phyloP scores from a whole-genome alignment of 2,329 filamentous ascomycete species.

The Acrodontium crateriforme region DNA sequence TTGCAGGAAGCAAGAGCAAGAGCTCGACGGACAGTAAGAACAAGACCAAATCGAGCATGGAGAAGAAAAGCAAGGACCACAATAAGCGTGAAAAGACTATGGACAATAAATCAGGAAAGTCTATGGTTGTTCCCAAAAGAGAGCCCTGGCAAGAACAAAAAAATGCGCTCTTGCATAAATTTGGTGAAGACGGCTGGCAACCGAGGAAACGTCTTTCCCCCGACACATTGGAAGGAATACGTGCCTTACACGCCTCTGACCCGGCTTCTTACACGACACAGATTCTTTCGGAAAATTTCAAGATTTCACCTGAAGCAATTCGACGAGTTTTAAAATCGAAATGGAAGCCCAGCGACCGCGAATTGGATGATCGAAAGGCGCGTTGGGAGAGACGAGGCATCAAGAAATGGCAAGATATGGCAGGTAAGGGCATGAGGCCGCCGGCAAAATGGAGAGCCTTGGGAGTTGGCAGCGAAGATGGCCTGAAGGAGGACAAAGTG shows the following conservation, averaged over 20 bases:
- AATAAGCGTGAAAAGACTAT: slow-evolving; percentile 1
- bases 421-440: slow-evolving; percentile 41
- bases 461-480: slow-evolving; percentile 5
- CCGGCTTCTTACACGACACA: slow-evolving; percentile 64
- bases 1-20: background rate
- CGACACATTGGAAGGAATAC: slow-evolving; percentile 81
- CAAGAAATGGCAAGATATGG: slow-evolving; percentile 34
- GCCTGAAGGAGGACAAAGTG: slow-evolving; percentile 4
- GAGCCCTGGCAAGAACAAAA: slow-evolving; percentile 67
- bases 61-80: background rate
- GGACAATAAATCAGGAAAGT: slow-evolving; percentile 1
- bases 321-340: slow-evolving; percentile 73
- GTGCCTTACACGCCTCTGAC: slow-evolving; percentile 63
- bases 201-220: slow-evolving; percentile 81
- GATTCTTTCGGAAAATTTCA: slow-evolving; percentile 62
- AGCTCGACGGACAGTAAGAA: no score
- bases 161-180: slow-evolving; percentile 58
- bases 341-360: slow-evolving; percentile 46
- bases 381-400: slow-evolving; percentile 36
- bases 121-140: slow-evolving; percentile 3
- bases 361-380: slow-evolving; percentile 28
- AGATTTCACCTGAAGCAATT: slow-evolving; percentile 76
- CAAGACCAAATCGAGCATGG: background rate
- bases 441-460: slow-evolving; percentile 37
- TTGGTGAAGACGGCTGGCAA: slow-evolving; percentile 60